These are phyloP conservation scores for Pharnaceum exiguum DNA, from an alignment of 148 eudicot species.

Conservation along the genomic window DNA sequence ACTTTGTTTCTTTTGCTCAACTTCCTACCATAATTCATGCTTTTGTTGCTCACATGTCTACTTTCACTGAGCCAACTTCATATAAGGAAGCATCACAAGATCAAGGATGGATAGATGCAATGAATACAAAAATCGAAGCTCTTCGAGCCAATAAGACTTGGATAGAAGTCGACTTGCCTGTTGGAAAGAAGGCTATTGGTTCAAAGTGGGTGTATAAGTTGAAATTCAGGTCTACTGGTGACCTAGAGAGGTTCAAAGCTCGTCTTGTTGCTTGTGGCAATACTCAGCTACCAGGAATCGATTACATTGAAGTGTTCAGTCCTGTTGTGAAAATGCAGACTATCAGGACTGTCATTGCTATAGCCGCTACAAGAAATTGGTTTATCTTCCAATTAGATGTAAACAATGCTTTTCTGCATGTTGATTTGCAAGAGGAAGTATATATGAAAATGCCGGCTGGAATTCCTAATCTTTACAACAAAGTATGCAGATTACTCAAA, in stretches of 20 bases:
- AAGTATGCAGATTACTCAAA: background rate
- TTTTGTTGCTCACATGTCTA: background rate
- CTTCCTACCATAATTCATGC: background rate
- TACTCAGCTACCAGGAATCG: background rate
- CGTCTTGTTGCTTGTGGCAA: background rate
- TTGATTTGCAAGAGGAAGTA: background rate
- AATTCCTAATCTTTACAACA: background rate
- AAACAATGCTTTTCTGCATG: background rate
- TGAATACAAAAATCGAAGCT: background rate
- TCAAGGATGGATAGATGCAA: background rate
- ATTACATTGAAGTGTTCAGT: background rate
- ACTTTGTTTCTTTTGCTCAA: background rate
- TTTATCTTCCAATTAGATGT: background rate
- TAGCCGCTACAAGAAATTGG: background rate
- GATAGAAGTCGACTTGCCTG: background rate
- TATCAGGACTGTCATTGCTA: background rate
- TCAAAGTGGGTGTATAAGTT: constrained; percentile 5
- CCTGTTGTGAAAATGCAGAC: background rate
- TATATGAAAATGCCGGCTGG: background rate
- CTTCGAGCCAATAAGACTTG: background rate
- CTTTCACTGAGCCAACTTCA: background rate
- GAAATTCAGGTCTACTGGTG: background rate
- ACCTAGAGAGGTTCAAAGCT: background rate
- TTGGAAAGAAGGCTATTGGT: background rate
- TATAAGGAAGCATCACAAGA: background rate